Conservation (phyloP, 2,329 filamentous ascomycete species). For the Ascochyta viciae-villosae region DNA sequence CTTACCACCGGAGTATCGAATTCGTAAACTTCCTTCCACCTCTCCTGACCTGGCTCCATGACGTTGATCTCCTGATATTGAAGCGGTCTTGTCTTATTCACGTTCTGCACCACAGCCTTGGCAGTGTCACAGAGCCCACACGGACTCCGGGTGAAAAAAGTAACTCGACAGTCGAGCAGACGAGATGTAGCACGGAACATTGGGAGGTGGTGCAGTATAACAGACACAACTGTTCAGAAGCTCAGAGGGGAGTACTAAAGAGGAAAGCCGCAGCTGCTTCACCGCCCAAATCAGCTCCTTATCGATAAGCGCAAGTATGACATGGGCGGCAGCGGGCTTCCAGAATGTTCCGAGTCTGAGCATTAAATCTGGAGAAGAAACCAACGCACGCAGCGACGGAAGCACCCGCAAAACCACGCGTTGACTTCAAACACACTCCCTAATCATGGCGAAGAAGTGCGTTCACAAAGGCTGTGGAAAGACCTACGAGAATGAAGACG, state of each 20-base stretch:
- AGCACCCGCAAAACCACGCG: slow-evolving; percentile 10
- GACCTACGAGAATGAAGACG: slow-evolving; percentile 78
- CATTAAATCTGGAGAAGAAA: slow-evolving; percentile 24
- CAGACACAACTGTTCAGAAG: not conserved
- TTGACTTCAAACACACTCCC: not conserved
- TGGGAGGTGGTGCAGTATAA: slow-evolving; percentile 2
- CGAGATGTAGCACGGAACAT: slow-evolving; percentile 46
- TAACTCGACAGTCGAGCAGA: slow-evolving; percentile 63
- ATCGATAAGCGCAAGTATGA: slow-evolving; percentile 13
- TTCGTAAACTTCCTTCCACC: slow-evolving; percentile 78
- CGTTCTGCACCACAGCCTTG: slow-evolving; percentile 70
- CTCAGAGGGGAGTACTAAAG: slow-evolving; percentile 1
- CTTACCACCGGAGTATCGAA: slow-evolving; percentile 81
- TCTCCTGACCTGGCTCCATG: slow-evolving; percentile 65
- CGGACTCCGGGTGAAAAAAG: slow-evolving; percentile 75
- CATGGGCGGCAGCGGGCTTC: slow-evolving; percentile 28
- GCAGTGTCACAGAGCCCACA: slow-evolving; percentile 76
- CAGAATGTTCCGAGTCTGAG: slow-evolving; percentile 45
- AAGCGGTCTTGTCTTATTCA: slow-evolving; percentile 73
- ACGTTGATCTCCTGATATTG: slow-evolving; percentile 74
- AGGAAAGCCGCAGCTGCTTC: slow-evolving; percentile 14
- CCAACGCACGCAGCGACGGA: slow-evolving; percentile 18
- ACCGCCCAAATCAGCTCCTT: slow-evolving; percentile 20
- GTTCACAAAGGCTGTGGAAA: slow-evolving; percentile 97
- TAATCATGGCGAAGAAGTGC: slow-evolving; percentile 78